These are phyloP conservation scores for Knufia petricola DNA, from an alignment of 2,329 filamentous ascomycete genomes.

Conservation along the genomic window DNA sequence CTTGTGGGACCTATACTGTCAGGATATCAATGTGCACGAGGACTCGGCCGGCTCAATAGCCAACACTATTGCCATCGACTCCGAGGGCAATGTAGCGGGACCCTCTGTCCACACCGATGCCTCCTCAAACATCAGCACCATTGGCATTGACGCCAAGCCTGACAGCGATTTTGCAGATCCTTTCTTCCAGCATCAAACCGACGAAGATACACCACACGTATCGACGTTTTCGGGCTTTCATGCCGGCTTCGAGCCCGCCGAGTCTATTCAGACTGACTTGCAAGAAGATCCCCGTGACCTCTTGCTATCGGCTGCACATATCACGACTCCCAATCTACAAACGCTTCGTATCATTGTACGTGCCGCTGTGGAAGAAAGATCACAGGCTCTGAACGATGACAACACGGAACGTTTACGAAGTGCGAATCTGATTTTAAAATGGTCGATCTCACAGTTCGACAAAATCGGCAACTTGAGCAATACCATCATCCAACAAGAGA, in stretches of 20 bases:
- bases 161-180: neutral
- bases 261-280: too few relatives aligned
- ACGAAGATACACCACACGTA: neutral
- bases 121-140: too few relatives aligned
- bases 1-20: constrained; percentile 42
- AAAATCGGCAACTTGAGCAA: neutral
- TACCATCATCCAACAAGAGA: neutral
- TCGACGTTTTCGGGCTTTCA: too few relatives aligned
- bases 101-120: too few relatives aligned
- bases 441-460: neutral
- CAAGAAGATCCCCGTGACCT: neutral
- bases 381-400: neutral
- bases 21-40: constrained; percentile 20
- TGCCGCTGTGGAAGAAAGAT: constrained; percentile 13
- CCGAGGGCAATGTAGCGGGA: too few relatives aligned
- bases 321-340: constrained; percentile 16
- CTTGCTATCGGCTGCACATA: constrained; percentile 2
- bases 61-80: neutral
- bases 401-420: neutral
- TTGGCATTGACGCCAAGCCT: neutral
- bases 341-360: constrained; percentile 20
- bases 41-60: neutral
- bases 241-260: too few relatives aligned
- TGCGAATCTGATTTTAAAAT: neutral
- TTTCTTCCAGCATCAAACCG: neutral